These are phyloP conservation scores for Chaetomium sp. DNA, from an alignment of 2,329 filamentous ascomycete species.

Conservation along the genomic window DNA sequence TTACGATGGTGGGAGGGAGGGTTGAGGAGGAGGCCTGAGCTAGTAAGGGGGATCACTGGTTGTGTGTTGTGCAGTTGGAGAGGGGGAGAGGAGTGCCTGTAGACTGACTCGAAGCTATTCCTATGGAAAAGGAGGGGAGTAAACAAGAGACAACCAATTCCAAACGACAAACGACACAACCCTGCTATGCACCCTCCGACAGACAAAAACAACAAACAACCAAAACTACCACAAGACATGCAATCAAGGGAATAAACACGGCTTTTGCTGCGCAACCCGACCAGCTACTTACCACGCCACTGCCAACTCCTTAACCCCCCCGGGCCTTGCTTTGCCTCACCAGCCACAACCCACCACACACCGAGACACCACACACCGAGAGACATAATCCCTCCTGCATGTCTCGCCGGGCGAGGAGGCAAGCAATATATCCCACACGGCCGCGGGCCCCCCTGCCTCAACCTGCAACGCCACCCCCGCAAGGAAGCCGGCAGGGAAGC, in stretches of 20 bases:
- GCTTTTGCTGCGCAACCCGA: background rate
- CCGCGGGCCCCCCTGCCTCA: background rate
- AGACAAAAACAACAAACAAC: background rate
- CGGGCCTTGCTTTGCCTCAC: too few relatives aligned
- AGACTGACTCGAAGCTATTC: background rate
- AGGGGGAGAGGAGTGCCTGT: background rate
- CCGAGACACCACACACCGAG: too few relatives aligned
- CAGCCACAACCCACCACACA: background rate
- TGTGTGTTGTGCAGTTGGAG: background rate
- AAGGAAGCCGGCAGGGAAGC: background rate
- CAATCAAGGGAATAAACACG: background rate
- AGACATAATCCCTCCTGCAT: background rate
- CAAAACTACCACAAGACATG: background rate
- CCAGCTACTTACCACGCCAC: background rate
- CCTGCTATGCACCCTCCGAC: slow-evolving; percentile 2
- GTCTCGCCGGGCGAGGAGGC: background rate
- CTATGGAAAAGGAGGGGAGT: background rate
- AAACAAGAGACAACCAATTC: background rate
- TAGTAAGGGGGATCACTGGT: background rate
- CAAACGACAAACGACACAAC: background rate
- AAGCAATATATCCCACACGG: slow-evolving; percentile 13
- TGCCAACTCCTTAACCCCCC: background rate
- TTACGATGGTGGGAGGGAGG: background rate
- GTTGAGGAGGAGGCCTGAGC: too few relatives aligned
- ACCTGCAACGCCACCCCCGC: slow-evolving; percentile 1